Base-by-base conservation (phyloP, 768 basidiomycete species). In the Serpula lacrymans region DNA sequence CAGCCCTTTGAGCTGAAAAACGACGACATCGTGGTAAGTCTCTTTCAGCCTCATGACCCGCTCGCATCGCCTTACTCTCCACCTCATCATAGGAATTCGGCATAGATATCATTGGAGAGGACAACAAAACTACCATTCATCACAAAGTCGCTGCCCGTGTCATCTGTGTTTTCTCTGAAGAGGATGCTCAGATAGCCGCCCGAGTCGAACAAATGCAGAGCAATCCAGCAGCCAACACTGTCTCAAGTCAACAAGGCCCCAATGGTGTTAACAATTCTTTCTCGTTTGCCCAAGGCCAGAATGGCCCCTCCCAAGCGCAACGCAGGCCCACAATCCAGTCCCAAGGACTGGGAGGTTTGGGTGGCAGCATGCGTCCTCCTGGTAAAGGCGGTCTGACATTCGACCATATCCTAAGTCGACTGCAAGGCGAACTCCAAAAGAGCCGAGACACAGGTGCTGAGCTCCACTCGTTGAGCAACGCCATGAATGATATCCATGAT, bases 141-240 rank as follows among this genome's bases (percentile, higher is more conserved):
- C 94, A 97, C 69, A 98, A 99, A 63, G 96, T 98, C 39, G 92
- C 96, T 8, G 93, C 95, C 4, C 87, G 90, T 21, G 92, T 93
- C 25, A 77, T 89, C 39, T 93, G 94, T 52, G 79, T 97, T 4
- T 84, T 95, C 50, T 78, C 74, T 0, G 84, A 91, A 29, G 88
- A 90, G 44, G 96, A 99, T 54, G 85, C 79, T 1, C 81, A 78
- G 45, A 73, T 79, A 33, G 85, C 84, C 25, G 77, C 80, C 2
- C 81, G 82, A 27, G 75, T 76, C 24, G 85, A 87, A 51, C 82
- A 82, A 37, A 76, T 80, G 48, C 81, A 80, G 53, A 68, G 69
- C 45, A 60, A 63, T 0, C 50, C 55, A 8, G 43, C 24, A 17
- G 34, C 62, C 36, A 35, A 62, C 12, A 51, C 54, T 4, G 55